These are phyloP conservation scores for Penicillium canariense DNA, from an alignment of 495 filamentous ascomycete species.

Conservation along the genomic window DNA sequence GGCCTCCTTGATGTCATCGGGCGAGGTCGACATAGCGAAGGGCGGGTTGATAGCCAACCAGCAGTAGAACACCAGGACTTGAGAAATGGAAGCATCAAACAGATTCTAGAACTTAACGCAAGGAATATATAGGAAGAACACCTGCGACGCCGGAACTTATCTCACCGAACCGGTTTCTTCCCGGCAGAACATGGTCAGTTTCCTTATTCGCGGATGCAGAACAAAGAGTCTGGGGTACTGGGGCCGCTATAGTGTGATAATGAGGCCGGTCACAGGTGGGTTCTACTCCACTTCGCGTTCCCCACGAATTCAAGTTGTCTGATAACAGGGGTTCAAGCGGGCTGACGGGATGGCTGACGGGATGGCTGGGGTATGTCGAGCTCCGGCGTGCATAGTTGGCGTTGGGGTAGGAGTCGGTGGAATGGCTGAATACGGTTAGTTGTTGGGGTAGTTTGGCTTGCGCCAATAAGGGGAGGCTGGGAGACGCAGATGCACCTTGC, in stretches of 20 bases:
- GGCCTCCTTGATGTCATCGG: constrained; percentile 22
- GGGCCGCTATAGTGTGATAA: constrained; percentile 8
- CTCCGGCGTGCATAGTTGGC: background rate
- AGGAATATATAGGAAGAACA: constrained; percentile 11
- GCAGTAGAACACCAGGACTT: background rate
- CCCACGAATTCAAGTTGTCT: constrained; percentile 17
- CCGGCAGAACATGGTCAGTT: constrained; percentile 7
- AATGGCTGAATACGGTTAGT: background rate
- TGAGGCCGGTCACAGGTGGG: background rate
- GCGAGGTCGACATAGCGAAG: constrained; percentile 11
- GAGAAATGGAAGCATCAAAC: background rate
- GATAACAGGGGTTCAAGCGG: constrained; percentile 8
- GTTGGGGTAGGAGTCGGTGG: constrained; percentile 9
- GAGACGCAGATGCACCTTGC: background rate
- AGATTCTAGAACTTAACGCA: too few relatives aligned
- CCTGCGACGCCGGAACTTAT: constrained; percentile 7
- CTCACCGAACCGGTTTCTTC: constrained; percentile 3
- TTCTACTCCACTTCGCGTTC: constrained; percentile 11
- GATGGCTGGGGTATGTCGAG: background rate
- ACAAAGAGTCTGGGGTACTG: background rate
- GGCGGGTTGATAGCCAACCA: background rate
- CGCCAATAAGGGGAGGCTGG: background rate
- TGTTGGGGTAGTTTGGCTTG: constrained; percentile 5
- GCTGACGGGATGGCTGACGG: background rate
- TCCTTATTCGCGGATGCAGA: background rate